Evolutionary conservation across 768 basidiomycete genomes (phyloP).

Genomic region (Phlebiopsis flavidoalba): DNA sequence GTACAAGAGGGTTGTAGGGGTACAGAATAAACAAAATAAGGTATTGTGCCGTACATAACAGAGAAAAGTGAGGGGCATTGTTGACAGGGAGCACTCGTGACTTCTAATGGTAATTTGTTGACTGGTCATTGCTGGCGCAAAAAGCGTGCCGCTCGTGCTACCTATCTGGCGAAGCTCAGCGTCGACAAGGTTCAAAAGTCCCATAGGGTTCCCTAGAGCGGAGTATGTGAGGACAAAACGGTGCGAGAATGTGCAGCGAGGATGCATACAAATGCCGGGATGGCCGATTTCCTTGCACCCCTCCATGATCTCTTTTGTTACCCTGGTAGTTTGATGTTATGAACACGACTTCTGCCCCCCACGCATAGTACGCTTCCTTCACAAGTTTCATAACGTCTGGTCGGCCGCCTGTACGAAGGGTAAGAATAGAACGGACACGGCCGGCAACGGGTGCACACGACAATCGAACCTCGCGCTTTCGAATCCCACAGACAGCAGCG

Average conservation of each 20-base stretch:
- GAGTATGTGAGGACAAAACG: constrained; percentile 1
- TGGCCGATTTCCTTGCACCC: constrained; percentile 31
- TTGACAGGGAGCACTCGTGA: neutral
- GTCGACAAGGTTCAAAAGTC: constrained; percentile 25
- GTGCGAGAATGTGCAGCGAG: constrained; percentile 2
- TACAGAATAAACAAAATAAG: constrained; percentile 3
- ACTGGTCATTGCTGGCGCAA: neutral
- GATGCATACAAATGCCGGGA: constrained; percentile 32
- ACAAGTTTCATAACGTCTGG: constrained; percentile 35
- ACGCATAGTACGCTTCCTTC: constrained; percentile 30
- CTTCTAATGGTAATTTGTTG: neutral
- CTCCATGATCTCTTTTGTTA: constrained; percentile 38
- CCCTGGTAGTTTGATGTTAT: constrained; percentile 38
- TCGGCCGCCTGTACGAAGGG: constrained; percentile 24
- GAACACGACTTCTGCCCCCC: constrained; percentile 38
- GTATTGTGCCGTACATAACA: neutral
- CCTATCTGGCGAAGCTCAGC: neutral
- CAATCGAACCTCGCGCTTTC: constrained; percentile 28
- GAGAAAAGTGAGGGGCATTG: neutral
- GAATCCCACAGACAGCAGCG: constrained; percentile 38
- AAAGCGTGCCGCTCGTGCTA: neutral
- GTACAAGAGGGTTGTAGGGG: neutral
- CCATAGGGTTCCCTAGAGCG: constrained; percentile 30
- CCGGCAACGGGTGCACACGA: neutral
- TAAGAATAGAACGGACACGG: neutral